Conservation (phyloP, 2,329 filamentous ascomycete species). For the Exserohilum turcica region DNA sequence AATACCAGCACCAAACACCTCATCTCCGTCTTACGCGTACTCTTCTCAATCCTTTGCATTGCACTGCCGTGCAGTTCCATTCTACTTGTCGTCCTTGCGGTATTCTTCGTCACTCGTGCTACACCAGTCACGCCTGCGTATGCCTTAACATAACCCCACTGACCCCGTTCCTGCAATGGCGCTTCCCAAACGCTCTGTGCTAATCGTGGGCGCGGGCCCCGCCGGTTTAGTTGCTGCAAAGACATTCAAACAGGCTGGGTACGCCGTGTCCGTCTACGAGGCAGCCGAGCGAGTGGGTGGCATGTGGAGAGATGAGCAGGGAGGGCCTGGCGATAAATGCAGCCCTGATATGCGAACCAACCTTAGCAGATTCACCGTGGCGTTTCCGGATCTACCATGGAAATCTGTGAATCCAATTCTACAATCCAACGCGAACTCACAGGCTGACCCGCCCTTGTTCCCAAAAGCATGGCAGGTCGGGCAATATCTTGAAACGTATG, state of each 20-base stretch:
- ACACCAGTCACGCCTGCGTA: background rate
- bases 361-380: conserved; percentile 75
- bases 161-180: background rate
- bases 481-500: conserved; percentile 70
- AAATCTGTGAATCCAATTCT: conserved; percentile 50
- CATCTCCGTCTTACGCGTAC: background rate
- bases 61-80: background rate
- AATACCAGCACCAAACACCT: conserved; percentile 4
- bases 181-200: conserved; percentile 40
- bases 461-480: conserved; percentile 80
- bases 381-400: conserved; percentile 71
- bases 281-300: conserved; percentile 69
- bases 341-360: conserved; percentile 68
- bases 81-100: background rate
- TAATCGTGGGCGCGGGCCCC: conserved; percentile 53
- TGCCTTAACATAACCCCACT: background rate
- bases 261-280: conserved; percentile 76
- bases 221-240: conserved; percentile 60
- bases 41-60: background rate
- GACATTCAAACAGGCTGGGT: conserved; percentile 67
- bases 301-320: conserved; percentile 67
- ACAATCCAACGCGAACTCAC: conserved; percentile 9
- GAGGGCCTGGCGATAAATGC: conserved; percentile 63
- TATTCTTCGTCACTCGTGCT: too few relatives aligned
- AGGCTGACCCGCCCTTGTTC: conserved; percentile 61